Evolutionary conservation across 345 rosid genomes (phyloP).

Genomic region (Bruguiera gymnorhiza): DNA sequence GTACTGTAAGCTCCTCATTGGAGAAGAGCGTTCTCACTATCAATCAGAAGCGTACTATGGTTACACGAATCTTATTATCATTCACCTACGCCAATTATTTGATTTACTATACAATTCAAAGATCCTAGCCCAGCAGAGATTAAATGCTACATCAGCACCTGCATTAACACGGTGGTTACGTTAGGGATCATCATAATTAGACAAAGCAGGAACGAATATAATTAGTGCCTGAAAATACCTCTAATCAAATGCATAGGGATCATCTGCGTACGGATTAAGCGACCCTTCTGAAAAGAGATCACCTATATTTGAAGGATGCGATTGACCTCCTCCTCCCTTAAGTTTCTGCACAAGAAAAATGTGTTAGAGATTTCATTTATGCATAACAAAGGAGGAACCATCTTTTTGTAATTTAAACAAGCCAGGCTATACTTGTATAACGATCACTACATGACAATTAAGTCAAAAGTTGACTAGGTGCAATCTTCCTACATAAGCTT

Average conservation of each 20-base stretch:
- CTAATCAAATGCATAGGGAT: slow-evolving; percentile 91
- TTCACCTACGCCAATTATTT: background rate
- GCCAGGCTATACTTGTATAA: background rate
- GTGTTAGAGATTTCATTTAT: slow-evolving; percentile 3
- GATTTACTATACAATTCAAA: background rate
- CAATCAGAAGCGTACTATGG: background rate
- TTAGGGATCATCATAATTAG: too few species aligned
- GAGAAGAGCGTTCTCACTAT: background rate
- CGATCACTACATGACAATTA: background rate
- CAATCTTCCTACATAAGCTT: background rate
- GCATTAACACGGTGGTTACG: background rate
- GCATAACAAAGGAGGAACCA: slow-evolving; percentile 6
- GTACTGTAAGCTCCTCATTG: too few species aligned
- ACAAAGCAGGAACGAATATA: background rate
- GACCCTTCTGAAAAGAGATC: slow-evolving; percentile 93
- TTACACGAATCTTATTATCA: background rate
- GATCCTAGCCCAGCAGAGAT: background rate
- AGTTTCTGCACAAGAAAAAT: slow-evolving; percentile 39
- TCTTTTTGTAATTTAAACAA: background rate
- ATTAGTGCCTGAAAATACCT: slow-evolving; percentile 16
- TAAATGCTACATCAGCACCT: background rate
- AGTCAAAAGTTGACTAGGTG: background rate
- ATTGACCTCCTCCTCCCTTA: slow-evolving; percentile 32
- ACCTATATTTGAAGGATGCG: slow-evolving; percentile 64
- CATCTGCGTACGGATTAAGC: slow-evolving; percentile 84